Evolutionary conservation across 2,329 filamentous ascomycete genomes (phyloP).

Genomic region (Fusarium sp.): DNA sequence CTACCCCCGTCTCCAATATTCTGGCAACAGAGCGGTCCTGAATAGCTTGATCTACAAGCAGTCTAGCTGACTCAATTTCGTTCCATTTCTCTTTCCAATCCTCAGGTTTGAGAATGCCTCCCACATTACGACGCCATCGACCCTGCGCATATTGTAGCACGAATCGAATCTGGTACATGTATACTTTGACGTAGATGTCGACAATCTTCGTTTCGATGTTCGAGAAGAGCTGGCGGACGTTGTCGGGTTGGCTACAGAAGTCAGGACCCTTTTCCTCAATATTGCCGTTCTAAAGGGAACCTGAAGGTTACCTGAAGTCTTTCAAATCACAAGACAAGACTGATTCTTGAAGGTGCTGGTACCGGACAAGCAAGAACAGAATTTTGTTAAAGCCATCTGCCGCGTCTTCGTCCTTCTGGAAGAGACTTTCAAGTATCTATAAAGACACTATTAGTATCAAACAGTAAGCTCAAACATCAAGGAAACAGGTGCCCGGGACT

Average conservation of each 20-base stretch:
- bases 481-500: not conserved
- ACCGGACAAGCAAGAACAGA: slow-evolving; percentile 9
- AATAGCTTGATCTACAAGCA: slow-evolving; percentile 1
- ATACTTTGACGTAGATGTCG: slow-evolving; percentile 8
- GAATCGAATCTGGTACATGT: slow-evolving; percentile 15
- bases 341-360: slow-evolving; percentile 2
- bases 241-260: too few relatives aligned
- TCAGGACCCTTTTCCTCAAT: too few relatives aligned
- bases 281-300: too few relatives aligned
- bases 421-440: slow-evolving; percentile 7
- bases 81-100: slow-evolving; percentile 6
- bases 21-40: not conserved
- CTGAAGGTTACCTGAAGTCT: not conserved
- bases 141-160: slow-evolving; percentile 5
- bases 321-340: not conserved
- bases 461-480: too few relatives aligned
- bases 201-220: slow-evolving; percentile 11
- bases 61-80: slow-evolving; percentile 6
- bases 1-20: slow-evolving; percentile 1
- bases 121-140: not conserved
- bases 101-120: slow-evolving; percentile 6
- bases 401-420: slow-evolving; percentile 18
- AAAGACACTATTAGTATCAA: not conserved
- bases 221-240: not conserved
- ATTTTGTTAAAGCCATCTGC: slow-evolving; percentile 8